Conservation (phyloP, 441 rosid species). For the Populus hybrid region DNA sequence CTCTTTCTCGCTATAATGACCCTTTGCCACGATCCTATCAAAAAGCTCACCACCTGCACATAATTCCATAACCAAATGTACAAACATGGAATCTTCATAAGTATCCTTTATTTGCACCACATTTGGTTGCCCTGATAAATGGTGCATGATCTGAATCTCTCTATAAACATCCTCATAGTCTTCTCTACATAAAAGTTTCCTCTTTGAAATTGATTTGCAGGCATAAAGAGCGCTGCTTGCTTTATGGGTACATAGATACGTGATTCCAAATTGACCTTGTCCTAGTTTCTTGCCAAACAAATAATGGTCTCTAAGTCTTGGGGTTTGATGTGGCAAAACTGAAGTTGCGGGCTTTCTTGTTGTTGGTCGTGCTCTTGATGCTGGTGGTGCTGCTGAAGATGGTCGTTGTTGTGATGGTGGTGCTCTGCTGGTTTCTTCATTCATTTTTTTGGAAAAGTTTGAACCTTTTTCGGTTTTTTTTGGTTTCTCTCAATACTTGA, state of each 20-base stretch:
- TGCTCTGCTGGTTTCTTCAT: not conserved
- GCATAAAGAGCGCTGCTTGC: constrained; percentile 46
- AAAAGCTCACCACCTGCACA: constrained; percentile 69
- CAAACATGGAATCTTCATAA: constrained; percentile 63
- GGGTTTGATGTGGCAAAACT: constrained; percentile 66
- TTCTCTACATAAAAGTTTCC: constrained; percentile 65
- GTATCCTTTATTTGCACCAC: constrained; percentile 69
- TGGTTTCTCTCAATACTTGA: not conserved
- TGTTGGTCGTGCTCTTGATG: not conserved
- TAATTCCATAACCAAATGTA: constrained; percentile 47
- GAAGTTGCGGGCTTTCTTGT: constrained; percentile 7
- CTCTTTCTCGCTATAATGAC: constrained; percentile 76
- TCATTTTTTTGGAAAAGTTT: not conserved
- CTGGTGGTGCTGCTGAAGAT: not conserved
- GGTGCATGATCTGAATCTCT: constrained; percentile 94
- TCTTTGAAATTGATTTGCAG: constrained; percentile 82
- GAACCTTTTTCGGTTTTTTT: not conserved
- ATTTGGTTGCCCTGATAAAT: constrained; percentile 61
- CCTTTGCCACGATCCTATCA: constrained; percentile 69
- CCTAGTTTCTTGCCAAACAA: constrained; percentile 65
- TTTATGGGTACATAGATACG: constrained; percentile 61
- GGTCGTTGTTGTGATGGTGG: not conserved
- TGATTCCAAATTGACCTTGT: constrained; percentile 85
- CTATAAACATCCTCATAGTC: constrained; percentile 79
- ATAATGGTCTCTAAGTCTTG: constrained; percentile 57